Base-by-base conservation (phyloP, 139 green algal genomes). In the Chlamydomonas incerta region DNA sequence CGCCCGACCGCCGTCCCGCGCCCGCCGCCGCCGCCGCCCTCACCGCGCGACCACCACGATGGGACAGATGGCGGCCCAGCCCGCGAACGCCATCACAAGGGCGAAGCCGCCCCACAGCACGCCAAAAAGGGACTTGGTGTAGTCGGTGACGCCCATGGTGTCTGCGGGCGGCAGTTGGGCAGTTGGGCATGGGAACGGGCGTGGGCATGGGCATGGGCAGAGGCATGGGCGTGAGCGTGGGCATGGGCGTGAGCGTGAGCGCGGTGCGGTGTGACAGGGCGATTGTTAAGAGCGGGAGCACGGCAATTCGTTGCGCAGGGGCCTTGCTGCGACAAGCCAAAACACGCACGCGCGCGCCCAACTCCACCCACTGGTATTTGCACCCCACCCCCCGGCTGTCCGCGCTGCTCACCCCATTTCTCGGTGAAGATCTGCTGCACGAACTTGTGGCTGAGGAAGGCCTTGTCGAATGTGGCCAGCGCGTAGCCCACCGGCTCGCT, bases 61-160 rank as follows among this genome's bases (percentile, higher is more conserved):
- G 1, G 71, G 71, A 24, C 46, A 63, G 5, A 63, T 13, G 5
- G 41, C 71, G 21, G 11, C 41, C 71, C 71, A 77, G 24, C 28
- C 15, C 10, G 41, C 24, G 71, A 65, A 77, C 13, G 71, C 46
- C 26, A 77, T 24, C 11, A 21, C 46, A 8, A 63, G 37, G 24
- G 10, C 11, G 35, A 11, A 0, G 21, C 8, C 37, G 21, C 46
- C 41, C 23, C 41, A 63, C 71, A 63, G 24, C 15, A 77, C 8
- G 46, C 71, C 71, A 5, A 63, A 26, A 23, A 63, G 11, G 26
- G 35, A 62, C 21, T 60, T 33, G 37, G 46, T 37, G 71, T 77
- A 77, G 46, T 77, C 71, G 21, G 71, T 77, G 1, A 77, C 71
- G 24, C 71, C 71, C 71, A 77, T 77, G n/a, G 71, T 77, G 21